Base-by-base conservation (phyloP, 2,329 filamentous ascomycete genomes). In the Biscogniauxia marginata region DNA sequence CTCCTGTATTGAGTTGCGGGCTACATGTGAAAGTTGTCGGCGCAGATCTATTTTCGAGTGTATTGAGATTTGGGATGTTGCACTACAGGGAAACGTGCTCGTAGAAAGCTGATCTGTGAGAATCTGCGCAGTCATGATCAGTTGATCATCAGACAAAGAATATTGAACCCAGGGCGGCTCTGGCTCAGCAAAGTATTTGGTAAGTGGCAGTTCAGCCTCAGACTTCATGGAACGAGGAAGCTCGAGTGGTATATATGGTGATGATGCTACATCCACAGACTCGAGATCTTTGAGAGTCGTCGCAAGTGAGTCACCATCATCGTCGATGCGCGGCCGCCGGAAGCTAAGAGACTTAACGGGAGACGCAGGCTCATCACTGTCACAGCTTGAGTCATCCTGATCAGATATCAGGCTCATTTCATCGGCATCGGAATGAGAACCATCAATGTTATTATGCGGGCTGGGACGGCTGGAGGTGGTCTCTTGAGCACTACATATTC, bases 91-190 rank as follows among this genome's bases (percentile, higher is more conserved):
- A 76, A 83, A 63, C 13, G 67, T 74, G 1, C 84, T 81, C 8
- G 79, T 83, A 2, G 84, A 79, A 20, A 87, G 81, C 67, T 91
- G 88, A 57, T 90, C 86, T 2, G 86, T 86, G n/a, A 91, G 73
- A 39, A 90, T 82, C 64, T 91, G 88, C 0, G 86, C 87, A 22
- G 88, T 79, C 51, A 84, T 83, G 30, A 91, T 84, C 56, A 83
- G 78, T 44, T 89, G 85, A 2, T 84, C 80, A 53, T 87, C 84
- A 1, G 77, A 72, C 16, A 80, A 69, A 8, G 75, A 71, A 21
- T 79, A 66, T 21, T 80, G 76, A 8, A 79, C 63, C 25, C 72
- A 70, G 1, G 79, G 70, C 8, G 84, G 84, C 62, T 87, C 82
- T 4, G 83, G 80, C 21, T 86, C 83, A 1, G 80, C 78, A 63